Evolutionary conservation across 768 basidiomycete genomes (phyloP).

Genomic region (Mycena filopes): DNA sequence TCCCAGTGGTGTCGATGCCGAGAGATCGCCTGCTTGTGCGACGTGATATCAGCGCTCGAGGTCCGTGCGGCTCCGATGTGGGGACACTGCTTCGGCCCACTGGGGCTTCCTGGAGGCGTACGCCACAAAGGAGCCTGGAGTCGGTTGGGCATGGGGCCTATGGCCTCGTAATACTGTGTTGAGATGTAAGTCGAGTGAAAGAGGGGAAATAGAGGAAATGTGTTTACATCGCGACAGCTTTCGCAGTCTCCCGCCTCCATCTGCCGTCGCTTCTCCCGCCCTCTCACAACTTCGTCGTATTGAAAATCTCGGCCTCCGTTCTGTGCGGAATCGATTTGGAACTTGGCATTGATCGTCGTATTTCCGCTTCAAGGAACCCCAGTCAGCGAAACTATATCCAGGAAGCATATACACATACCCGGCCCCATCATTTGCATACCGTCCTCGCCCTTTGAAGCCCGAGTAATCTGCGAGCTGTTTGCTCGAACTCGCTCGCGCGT

Average conservation of each 20-base stretch:
- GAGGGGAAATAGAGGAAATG: conserved; percentile 11
- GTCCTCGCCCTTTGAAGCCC: conserved; percentile 48
- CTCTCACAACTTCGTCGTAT: conserved; percentile 69
- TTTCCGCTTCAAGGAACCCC: conserved; percentile 18
- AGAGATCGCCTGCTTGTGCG: conserved; percentile 60
- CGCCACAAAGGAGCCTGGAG: conserved; percentile 65
- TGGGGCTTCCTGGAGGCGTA: conserved; percentile 43
- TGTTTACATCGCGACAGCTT: conserved; percentile 66
- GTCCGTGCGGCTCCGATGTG: not conserved
- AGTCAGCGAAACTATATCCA: not conserved
- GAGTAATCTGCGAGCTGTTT: conserved; percentile 34
- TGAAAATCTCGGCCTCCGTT: conserved; percentile 63
- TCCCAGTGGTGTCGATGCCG: conserved; percentile 62
- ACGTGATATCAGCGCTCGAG: conserved; percentile 41
- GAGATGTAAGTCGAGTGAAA: not conserved
- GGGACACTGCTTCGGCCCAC: conserved; percentile 10
- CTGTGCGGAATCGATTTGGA: conserved; percentile 58
- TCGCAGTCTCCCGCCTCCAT: conserved; percentile 73
- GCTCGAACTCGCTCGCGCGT: conserved; percentile 31
- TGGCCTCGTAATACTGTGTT: conserved; percentile 63
- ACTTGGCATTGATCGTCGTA: conserved; percentile 56
- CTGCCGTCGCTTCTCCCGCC: conserved; percentile 57
- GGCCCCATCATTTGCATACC: conserved; percentile 44
- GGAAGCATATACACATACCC: conserved; percentile 10
- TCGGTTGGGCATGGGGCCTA: conserved; percentile 61